Percentiles rank a stretch among this genome's conserved stretches.
phyloP scores from a whole-genome alignment of 1,139 yeast genomes.

The Candida freyschussii region DNA sequence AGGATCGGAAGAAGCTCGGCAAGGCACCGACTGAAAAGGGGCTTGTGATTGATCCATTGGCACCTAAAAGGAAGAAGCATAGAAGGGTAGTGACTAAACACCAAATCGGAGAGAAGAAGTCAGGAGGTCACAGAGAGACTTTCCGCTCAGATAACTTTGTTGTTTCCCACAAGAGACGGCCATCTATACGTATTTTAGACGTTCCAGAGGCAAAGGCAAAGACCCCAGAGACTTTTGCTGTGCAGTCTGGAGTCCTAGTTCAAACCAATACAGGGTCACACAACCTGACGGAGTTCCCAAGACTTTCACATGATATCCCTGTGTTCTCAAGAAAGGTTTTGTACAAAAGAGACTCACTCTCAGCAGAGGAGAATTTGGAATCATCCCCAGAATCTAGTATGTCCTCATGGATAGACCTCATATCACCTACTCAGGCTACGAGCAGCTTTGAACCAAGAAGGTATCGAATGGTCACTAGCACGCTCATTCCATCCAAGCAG shows the following conservation, averaged over 20 bases:
- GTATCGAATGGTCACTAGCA: background rate
- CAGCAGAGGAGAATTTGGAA: no score
- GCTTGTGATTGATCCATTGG: no score
- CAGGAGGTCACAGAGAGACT: slow-evolving; percentile 1
- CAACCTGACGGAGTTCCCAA: background rate
- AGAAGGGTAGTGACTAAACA: slow-evolving; percentile 3
- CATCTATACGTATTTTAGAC: slow-evolving; percentile 4
- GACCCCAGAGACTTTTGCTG: background rate
- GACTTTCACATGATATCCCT: background rate
- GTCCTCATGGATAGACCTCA: no score
- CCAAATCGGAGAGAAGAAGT: slow-evolving; percentile 1
- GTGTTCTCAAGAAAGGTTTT: slow-evolving; percentile 4
- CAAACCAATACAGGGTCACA: background rate
- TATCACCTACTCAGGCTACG: no score
- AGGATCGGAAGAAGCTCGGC: slow-evolving; percentile 6
- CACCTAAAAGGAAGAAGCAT: slow-evolving; percentile 4
- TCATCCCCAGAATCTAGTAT: no score
- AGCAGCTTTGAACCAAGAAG: background rate
- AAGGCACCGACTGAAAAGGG: background rate
- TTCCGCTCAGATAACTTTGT: slow-evolving; percentile 6
- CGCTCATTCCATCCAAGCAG: no score
- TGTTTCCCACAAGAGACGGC: background rate
- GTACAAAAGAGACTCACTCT: slow-evolving; percentile 6
- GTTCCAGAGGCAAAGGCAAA: slow-evolving; percentile 1
- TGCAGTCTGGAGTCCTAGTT: no score